Conservation (phyloP, 768 basidiomycete species). For the Steccherinum ochraceum region DNA sequence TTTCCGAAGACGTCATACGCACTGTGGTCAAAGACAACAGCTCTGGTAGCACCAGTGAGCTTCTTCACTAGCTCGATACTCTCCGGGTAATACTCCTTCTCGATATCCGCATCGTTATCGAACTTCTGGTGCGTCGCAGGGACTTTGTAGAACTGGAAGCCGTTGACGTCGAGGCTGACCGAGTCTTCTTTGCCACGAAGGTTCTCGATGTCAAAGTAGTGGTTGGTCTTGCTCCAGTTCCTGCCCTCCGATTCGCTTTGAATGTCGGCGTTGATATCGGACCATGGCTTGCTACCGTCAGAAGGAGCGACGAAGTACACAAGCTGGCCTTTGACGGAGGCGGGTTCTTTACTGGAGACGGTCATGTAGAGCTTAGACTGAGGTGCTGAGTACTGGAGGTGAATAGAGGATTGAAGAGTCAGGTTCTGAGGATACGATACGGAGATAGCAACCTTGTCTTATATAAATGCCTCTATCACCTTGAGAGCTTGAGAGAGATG, state of each 20-base stretch:
- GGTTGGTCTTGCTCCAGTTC: constrained; percentile 30
- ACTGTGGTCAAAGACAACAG: constrained; percentile 66
- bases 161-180: constrained; percentile 40
- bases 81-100: constrained; percentile 55
- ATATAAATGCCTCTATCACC: too few species aligned
- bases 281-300: constrained; percentile 23
- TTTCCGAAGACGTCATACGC: constrained; percentile 11
- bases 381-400: too few species aligned
- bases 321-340: constrained; percentile 24
- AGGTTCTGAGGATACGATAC: too few species aligned
- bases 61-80: constrained; percentile 51
- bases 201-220: constrained; percentile 40
- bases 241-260: constrained; percentile 23
- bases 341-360: constrained; percentile 4
- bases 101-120: constrained; percentile 43
- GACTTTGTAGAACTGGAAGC: constrained; percentile 39
- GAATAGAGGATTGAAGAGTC: too few species aligned
- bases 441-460: too few species aligned
- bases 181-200: constrained; percentile 43
- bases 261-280: constrained; percentile 19
- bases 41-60: constrained; percentile 51
- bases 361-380: too few species aligned
- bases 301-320: constrained; percentile 25
- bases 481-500: too few species aligned
- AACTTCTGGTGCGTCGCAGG: constrained; percentile 43